Evolutionary conservation across 345 rosid genomes (phyloP).

Genomic region (Linum trigynum): DNA sequence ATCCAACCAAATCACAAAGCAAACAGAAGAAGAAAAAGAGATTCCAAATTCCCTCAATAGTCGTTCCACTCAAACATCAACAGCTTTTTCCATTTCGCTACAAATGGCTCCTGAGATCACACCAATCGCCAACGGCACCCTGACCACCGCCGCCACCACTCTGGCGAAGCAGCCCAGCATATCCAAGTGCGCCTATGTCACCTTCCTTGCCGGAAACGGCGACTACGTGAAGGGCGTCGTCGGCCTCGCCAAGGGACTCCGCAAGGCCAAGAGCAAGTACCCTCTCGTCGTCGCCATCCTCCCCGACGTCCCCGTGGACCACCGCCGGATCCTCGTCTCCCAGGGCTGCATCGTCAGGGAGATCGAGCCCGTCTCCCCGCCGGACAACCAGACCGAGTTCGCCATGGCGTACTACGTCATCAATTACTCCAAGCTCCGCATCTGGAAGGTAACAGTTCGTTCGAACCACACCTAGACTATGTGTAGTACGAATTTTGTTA

Average conservation of each 20-base stretch:
- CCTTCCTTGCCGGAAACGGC: constrained; percentile 68
- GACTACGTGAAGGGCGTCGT: constrained; percentile 72
- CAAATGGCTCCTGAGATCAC: constrained; percentile 13
- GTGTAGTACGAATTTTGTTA: too few species aligned
- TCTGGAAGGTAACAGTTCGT: constrained; percentile 49
- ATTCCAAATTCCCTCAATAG: too few species aligned
- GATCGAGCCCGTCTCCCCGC: constrained; percentile 68
- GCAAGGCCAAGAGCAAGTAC: constrained; percentile 47
- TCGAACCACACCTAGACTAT: neutral
- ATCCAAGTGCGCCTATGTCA: constrained; percentile 35
- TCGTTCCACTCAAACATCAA: too few species aligned
- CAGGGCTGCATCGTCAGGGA: constrained; percentile 63
- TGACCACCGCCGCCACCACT: neutral
- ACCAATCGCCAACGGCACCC: neutral
- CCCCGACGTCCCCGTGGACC: constrained; percentile 80
- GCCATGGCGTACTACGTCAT: constrained; percentile 76
- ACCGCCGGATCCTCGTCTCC: constrained; percentile 41
- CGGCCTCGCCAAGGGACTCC: constrained; percentile 72
- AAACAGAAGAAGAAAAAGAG: too few species aligned
- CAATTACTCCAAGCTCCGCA: constrained; percentile 81
- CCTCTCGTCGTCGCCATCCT: constrained; percentile 73
- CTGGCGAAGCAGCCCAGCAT: constrained; percentile 22
- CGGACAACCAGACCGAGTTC: constrained; percentile 52
- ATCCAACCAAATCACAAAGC: too few species aligned
- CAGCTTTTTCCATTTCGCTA: too few species aligned